Base-by-base conservation (phyloP, 2,329 filamentous ascomycete species). In the Pseudopithomyces chartarum region DNA sequence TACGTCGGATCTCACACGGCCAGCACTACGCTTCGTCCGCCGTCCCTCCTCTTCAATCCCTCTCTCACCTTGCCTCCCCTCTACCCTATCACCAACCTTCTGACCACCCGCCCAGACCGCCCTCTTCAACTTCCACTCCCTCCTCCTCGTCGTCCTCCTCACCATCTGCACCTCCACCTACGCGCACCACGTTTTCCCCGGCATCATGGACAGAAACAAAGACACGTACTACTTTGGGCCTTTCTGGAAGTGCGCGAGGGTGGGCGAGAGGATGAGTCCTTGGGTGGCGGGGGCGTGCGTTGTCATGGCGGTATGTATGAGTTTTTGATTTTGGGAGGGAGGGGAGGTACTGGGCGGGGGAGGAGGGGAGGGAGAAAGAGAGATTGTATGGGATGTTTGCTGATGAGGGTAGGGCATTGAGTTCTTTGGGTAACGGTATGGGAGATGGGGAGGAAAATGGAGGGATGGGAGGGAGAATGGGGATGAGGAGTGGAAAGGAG, bases 91-190 rank as follows among this genome's bases (percentile, higher is more conserved):
- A 38, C 45, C 46, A 29, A 17, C 26, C 17, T 20, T 42, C 20
- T 15, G 12, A 15, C 13, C 54, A 36, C 26, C 26, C 26, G 5
- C 47, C 34, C 71, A 97, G 95, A 90, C 95, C 57, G 95, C 95
- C 54, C 89, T 99, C 71, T 97, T 99, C 88, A 98, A 98, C 81
- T 98, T 99, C 82, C 92, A 97, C 79, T 96, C 92, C 57, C 90
- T 98, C 67, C 86, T 99, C 68, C 87, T 98, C 69, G 94, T 97
- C 65, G 87, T 99, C 70, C 87, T 99, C 50, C 89, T 99, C 66
- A 87, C 96, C 67, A 96, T 98, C 73, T 99, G 95, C 85, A 97
- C 95, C 55, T 93, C 91, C 78, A 88, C 95, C 60, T 98, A 99
- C 79, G 85, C 92, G 55, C 95, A 98, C 81, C 90, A 91, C 69